Evolutionary conservation across 202 grass and related monocot genomes (phyloP).

Genomic region (Hordeum pubiflorum): DNA sequence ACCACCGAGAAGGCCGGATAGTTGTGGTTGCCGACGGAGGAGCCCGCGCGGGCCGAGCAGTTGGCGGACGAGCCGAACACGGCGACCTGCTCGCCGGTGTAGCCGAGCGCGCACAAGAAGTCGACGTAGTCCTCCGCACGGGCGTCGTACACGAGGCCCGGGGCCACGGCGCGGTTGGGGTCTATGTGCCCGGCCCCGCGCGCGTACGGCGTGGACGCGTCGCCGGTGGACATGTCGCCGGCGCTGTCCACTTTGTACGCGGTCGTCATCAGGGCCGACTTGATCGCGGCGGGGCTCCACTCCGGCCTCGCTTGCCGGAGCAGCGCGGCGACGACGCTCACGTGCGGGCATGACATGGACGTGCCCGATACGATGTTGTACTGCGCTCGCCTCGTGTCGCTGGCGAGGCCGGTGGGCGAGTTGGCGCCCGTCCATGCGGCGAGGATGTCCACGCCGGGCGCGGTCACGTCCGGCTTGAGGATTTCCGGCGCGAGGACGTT

Average conservation of each 20-base stretch:
- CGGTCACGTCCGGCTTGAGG: slow-evolving; percentile 73
- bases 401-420: slow-evolving; percentile 38
- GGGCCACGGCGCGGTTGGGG: no score
- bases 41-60: no score
- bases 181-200: no score
- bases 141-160: no score
- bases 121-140: no score
- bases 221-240: not conserved
- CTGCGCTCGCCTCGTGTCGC: slow-evolving; percentile 31
- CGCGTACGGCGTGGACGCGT: no score
- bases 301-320: slow-evolving; percentile 45
- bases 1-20: no score
- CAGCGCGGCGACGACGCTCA: slow-evolving; percentile 53
- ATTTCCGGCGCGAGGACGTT: slow-evolving; percentile 44
- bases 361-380: slow-evolving; percentile 54
- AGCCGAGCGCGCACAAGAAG: no score
- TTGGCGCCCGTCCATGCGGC: slow-evolving; percentile 41
- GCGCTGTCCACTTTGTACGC: slow-evolving; percentile 44
- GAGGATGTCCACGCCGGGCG: slow-evolving; percentile 51
- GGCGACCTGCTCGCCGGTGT: no score
- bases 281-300: slow-evolving; percentile 58
- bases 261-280: slow-evolving; percentile 60
- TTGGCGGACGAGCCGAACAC: no score
- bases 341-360: slow-evolving; percentile 85
- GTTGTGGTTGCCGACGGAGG: no score